Percentiles rank a stretch among this genome's conserved stretches.
Evolutionary conservation across 768 basidiomycete species (phyloP).

Genomic region (Mycena galericulata): DNA sequence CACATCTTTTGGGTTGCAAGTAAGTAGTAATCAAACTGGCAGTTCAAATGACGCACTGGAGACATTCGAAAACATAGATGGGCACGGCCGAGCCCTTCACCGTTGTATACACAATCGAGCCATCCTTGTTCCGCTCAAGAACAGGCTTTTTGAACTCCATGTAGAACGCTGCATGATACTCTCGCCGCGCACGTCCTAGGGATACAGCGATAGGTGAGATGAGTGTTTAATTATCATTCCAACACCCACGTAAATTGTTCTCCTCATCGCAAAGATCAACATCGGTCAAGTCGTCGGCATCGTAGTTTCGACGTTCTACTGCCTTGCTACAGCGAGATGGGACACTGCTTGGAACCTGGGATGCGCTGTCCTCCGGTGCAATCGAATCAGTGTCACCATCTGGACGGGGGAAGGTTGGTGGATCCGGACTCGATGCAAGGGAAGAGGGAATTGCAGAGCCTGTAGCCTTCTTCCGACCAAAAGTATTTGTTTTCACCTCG

Average conservation of each 20-base stretch:
- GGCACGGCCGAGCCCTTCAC: neutral
- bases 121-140: neutral
- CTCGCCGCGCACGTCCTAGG: neutral
- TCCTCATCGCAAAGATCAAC: neutral
- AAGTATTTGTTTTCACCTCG: too few species aligned
- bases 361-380: neutral
- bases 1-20: too few species aligned
- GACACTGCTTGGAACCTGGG: neutral
- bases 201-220: neutral
- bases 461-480: neutral
- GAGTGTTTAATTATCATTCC: neutral
- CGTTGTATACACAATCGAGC: neutral
- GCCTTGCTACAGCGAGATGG: neutral
- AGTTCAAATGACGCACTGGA: neutral
- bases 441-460: neutral
- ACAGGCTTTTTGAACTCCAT: neutral
- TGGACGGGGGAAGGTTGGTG: neutral
- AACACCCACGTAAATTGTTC: neutral
- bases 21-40: too few species aligned
- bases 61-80: constrained; percentile 1
- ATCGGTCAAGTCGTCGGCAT: neutral
- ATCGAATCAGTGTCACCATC: neutral
- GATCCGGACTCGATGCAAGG: neutral
- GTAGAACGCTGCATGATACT: neutral
- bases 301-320: neutral